Evolutionary conservation across 495 filamentous ascomycete genomes (phyloP).

Genomic region (Penicillium arizonense): DNA sequence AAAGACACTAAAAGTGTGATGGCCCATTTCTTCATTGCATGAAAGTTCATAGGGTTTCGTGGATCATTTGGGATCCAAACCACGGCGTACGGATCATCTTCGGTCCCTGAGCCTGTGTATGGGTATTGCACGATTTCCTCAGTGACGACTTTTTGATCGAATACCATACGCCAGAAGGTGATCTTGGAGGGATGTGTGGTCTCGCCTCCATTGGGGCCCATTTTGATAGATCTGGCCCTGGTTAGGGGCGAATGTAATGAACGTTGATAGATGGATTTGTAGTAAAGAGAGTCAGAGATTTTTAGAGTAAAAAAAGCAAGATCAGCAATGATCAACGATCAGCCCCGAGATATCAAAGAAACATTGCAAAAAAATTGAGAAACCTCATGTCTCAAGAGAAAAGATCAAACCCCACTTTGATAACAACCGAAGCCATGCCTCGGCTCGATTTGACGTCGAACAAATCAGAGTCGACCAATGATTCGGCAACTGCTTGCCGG

Average conservation of each 20-base stretch:
- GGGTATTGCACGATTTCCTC: conserved; percentile 50
- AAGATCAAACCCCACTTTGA: conserved; percentile 12
- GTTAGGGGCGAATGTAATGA: neutral
- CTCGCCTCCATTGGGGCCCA: conserved; percentile 13
- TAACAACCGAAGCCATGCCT: conserved; percentile 14
- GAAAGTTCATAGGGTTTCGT: conserved; percentile 63
- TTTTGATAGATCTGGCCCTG: conserved; percentile 4
- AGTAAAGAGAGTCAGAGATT: neutral
- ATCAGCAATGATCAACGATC: conserved; percentile 2
- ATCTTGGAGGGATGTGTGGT: conserved; percentile 25
- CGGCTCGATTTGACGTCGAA: conserved; percentile 2
- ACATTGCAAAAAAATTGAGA: conserved; percentile 1
- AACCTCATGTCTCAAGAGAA: conserved; percentile 2
- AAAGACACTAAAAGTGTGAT: conserved; percentile 62
- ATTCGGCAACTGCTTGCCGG: neutral
- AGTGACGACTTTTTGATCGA: conserved; percentile 49
- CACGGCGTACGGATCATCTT: conserved; percentile 66
- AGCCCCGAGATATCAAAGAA: neutral
- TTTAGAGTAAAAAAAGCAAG: neutral
- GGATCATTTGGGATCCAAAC: conserved; percentile 64
- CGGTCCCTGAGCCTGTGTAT: conserved; percentile 64
- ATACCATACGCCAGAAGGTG: conserved; percentile 38
- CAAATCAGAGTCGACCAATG: neutral
- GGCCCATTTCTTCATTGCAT: conserved; percentile 57
- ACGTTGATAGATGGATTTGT: neutral